A percentile compares a stretch with the other conserved stretches of the same genome.
Conservation (phyloP, 352 stramenopile species). For the Globisporangium camurandrum region DNA sequence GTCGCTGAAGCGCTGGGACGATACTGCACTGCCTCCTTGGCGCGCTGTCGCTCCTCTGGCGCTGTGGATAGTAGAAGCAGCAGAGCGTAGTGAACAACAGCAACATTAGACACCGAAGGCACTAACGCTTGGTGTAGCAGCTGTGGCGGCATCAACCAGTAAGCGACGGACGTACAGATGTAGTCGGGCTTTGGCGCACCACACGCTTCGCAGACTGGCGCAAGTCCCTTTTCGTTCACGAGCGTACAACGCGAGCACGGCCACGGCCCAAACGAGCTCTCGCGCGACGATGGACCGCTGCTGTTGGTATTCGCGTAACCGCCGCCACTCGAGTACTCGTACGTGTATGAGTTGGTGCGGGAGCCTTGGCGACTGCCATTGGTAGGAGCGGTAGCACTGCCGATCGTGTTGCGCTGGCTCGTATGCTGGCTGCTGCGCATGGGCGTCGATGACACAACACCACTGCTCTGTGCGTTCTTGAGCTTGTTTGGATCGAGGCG, state of each 20-base stretch:
- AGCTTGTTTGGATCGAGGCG: constrained; percentile 43
- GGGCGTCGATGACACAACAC: constrained; percentile 19
- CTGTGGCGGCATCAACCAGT: not conserved
- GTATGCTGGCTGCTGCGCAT: constrained; percentile 14
- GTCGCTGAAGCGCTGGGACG: constrained; percentile 8
- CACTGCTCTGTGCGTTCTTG: constrained; percentile 13
- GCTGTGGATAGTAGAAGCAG: too few species aligned
- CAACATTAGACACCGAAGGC: not conserved
- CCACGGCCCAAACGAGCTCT: constrained; percentile 61
- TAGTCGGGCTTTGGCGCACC: constrained; percentile 52
- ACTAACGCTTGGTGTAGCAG: not conserved
- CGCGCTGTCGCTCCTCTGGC: constrained; percentile 34
- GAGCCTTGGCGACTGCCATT: constrained; percentile 12
- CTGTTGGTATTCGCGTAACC: too few species aligned
- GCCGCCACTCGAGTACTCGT: constrained; percentile 27
- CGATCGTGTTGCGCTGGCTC: constrained; percentile 1
- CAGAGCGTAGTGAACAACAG: too few species aligned
- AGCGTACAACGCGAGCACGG: constrained; percentile 67
- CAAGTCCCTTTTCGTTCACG: constrained; percentile 69
- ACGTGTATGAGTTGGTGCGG: constrained; percentile 30
- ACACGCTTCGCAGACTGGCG: constrained; percentile 68
- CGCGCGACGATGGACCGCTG: constrained; percentile 27
- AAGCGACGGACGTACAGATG: constrained; percentile 35
- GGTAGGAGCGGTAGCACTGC: too few species aligned
- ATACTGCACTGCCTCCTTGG: constrained; percentile 31